Percentiles rank a stretch among this genome's conserved stretches.
Conservation (phyloP, 169 alveolate genomes). For the Eimeria tenella region DNA sequence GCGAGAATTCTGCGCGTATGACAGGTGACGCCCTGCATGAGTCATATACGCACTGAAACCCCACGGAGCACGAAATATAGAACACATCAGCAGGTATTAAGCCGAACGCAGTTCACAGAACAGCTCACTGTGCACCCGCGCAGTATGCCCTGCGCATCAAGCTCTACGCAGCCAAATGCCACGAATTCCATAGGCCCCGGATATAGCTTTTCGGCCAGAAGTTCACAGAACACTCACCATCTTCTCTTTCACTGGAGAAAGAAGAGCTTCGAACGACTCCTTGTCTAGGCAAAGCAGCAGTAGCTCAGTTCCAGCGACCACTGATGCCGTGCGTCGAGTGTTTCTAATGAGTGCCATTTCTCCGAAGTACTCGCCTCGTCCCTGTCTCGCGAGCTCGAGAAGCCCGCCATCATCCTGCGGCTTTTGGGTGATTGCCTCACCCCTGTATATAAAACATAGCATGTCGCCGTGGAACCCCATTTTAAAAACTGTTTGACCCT, state of each 20-base stretch:
- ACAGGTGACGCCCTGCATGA: too few species aligned
- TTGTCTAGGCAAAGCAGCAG: slow-evolving; percentile 75
- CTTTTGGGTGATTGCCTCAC: slow-evolving; percentile 73
- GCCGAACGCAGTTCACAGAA: too few species aligned
- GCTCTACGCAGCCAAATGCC: too few species aligned
- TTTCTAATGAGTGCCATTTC: slow-evolving; percentile 84
- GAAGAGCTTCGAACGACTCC: slow-evolving; percentile 74
- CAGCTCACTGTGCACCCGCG: too few species aligned
- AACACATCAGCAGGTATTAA: too few species aligned
- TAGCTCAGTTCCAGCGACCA: slow-evolving; percentile 83
- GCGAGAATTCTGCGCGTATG: too few species aligned
- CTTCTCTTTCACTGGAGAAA: slow-evolving; percentile 62
- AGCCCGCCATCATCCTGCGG: slow-evolving; percentile 73
- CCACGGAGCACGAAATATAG: too few species aligned
- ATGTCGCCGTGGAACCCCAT: slow-evolving; percentile 76
- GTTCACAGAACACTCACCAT: slow-evolving; percentile 39
- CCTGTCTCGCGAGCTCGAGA: slow-evolving; percentile 77
- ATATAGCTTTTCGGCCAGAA: too few species aligned
- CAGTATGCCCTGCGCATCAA: too few species aligned
- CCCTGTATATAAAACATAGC: slow-evolving; percentile 77
- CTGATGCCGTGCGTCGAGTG: slow-evolving; percentile 82
- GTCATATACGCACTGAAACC: too few species aligned
- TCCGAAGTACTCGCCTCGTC: slow-evolving; percentile 85
- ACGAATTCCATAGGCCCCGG: too few species aligned
- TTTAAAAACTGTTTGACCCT: slow-evolving; percentile 78